Conservation (phyloP, 805 yeast genomes). For the Saccharomycopsis fermentans region DNA sequence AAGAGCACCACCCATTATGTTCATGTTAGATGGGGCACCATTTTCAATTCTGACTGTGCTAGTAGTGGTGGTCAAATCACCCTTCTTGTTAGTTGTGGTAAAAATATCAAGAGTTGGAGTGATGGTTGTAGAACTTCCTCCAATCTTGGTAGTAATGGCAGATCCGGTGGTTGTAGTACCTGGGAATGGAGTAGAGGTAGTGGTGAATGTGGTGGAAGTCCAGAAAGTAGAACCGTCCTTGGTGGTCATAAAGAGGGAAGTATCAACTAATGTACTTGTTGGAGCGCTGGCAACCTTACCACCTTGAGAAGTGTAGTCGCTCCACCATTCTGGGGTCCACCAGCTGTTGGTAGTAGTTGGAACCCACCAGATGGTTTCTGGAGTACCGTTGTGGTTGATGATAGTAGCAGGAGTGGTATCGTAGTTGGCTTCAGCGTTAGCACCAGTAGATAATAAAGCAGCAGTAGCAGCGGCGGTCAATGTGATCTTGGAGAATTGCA, state of each 20-base stretch:
- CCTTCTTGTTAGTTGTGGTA: slow-evolving; percentile 14
- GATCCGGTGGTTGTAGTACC: slow-evolving; percentile 16
- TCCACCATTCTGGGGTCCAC: slow-evolving; percentile 19
- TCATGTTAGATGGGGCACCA: slow-evolving; percentile 4
- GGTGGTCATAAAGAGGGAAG: slow-evolving; percentile 9
- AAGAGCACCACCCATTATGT: not conserved
- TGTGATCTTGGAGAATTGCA: slow-evolving; percentile 7
- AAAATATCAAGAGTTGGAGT: slow-evolving; percentile 29
- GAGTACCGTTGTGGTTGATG: slow-evolving; percentile 13
- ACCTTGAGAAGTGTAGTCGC: slow-evolving; percentile 16
- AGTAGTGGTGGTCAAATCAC: slow-evolving; percentile 11
- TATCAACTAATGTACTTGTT: slow-evolving; percentile 2
- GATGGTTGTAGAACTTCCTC: slow-evolving; percentile 21
- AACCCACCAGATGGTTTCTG: slow-evolving; percentile 19
- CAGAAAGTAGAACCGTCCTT: slow-evolving; percentile 5
- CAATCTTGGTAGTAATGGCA: slow-evolving; percentile 6
- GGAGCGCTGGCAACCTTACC: slow-evolving; percentile 15
- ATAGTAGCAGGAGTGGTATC: slow-evolving; percentile 17
- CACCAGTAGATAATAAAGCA: slow-evolving; percentile 1
- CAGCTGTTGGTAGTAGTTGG: slow-evolving; percentile 15
- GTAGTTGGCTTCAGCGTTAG: slow-evolving; percentile 4
- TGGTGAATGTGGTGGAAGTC: slow-evolving; percentile 5
- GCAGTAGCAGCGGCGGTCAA: slow-evolving; percentile 2
- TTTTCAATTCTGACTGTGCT: slow-evolving; percentile 7
- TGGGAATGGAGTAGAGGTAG: slow-evolving; percentile 12